Evolutionary conservation across 2,329 filamentous ascomycete species (phyloP), one percentile per base, ranked within the genome.

Genomic region (Lomentospora prolificans): DNA sequence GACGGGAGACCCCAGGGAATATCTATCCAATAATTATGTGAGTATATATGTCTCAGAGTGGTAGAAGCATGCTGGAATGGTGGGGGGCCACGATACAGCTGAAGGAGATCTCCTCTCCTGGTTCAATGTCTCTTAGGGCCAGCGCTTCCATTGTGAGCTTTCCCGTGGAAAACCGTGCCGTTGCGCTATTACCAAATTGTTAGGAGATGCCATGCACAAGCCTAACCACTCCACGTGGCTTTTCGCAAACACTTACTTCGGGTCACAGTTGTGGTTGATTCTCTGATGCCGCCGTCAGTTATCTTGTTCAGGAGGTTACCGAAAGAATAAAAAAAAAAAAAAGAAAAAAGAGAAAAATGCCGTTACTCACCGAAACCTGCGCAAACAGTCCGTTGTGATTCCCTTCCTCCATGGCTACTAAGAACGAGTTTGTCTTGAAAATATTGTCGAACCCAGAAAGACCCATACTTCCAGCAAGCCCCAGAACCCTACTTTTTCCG

Each of bases 401-500:
- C 0, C 58, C 55, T 22, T 28, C 25, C 2, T 58, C 63, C 7
- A 69, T 39, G 12, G 55, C 53, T 22, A 64, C 63, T 12, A 60
- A 62, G 55, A 70, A 70, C 1, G 65, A 62, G 55, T 71, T 71
- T 1, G 66, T 69, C 31, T 66, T 60, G 57, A 72, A 57, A 5
- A 70, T 57, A 46, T 70, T 66, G 59, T 72, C 69, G 33, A 69
- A 60, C 33, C 61, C 9, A 7, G 7, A 57, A 0, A 54, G 51
- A n/a, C 58, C 64, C n/a, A 56, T 62, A 30, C 60, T 66, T 14
- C 60, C 59, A 31, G 61, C 61, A 50, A 71, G 61, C 24, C 55
- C 55, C 28, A 63, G 60, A 36, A 70, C 61, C 31, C 53, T 60
- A 7, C 61, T 62, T 22, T 22, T 51, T 8, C 48, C 48, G 9